Evolutionary conservation across 306 rosid genomes (phyloP).

Genomic region (Argentina anserina): DNA sequence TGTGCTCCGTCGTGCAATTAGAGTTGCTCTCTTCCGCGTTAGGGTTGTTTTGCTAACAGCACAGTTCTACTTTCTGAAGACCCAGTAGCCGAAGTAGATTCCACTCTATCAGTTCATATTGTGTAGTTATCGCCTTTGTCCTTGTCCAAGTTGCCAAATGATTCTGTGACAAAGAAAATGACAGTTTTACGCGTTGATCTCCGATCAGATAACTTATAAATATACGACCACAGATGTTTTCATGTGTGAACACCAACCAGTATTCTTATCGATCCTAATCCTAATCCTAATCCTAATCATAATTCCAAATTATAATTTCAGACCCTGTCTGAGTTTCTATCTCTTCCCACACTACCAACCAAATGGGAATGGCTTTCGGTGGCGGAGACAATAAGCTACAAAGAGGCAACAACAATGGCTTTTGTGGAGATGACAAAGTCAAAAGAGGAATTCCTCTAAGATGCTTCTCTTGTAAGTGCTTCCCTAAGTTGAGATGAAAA

Average conservation of each 20-base stretch:
- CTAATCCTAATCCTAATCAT: neutral
- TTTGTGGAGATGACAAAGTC: conserved; percentile 29
- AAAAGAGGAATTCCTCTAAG: conserved; percentile 1
- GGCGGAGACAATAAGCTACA: conserved; percentile 8
- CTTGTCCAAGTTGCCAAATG: neutral
- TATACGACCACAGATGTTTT: neutral
- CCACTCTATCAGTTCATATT: neutral
- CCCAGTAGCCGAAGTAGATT: neutral
- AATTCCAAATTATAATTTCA: neutral
- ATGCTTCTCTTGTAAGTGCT: conserved; percentile 17
- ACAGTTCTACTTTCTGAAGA: neutral
- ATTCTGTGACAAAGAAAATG: neutral
- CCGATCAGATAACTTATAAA: neutral
- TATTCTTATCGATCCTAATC: neutral
- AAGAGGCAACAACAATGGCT: conserved; percentile 25
- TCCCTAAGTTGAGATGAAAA: neutral
- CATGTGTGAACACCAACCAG: neutral
- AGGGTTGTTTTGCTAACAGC: neutral
- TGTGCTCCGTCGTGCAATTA: no score
- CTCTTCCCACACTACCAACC: conserved; percentile 20
- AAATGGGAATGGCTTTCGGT: conserved; percentile 32
- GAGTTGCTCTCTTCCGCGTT: neutral
- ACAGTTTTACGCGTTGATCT: conserved; percentile 8
- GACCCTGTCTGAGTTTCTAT: neutral
- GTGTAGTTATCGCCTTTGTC: neutral